Percentiles rank a stretch among this genome's conserved stretches.
These are phyloP conservation scores for Nakazawaea wickerhamii DNA, from an alignment of 805 yeast species.

Conservation along the genomic window DNA sequence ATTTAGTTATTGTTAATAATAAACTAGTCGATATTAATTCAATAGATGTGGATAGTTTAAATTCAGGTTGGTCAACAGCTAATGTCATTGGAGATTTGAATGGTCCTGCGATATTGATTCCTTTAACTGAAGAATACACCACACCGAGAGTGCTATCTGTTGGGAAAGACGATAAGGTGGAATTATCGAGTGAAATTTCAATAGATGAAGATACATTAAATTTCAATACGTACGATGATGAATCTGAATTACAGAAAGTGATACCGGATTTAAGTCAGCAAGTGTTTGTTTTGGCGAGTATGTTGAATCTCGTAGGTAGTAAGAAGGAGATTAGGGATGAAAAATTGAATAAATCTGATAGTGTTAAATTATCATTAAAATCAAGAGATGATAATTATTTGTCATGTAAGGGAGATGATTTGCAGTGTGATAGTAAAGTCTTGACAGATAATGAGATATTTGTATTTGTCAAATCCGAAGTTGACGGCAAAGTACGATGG, in stretches of 20 bases:
- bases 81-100: constrained; percentile 17
- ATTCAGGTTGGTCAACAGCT: constrained; percentile 27
- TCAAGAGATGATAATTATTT: constrained; percentile 20
- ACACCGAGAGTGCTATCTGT: constrained; percentile 16
- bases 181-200: constrained; percentile 15
- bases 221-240: constrained; percentile 14
- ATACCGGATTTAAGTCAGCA: constrained; percentile 24
- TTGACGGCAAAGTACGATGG: constrained; percentile 7
- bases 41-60: no score
- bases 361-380: constrained; percentile 20
- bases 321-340: neutral
- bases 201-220: constrained; percentile 16
- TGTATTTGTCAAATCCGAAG: constrained; percentile 13
- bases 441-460: constrained; percentile 25
- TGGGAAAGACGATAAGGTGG: constrained; percentile 13
- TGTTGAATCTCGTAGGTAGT: constrained; percentile 18
- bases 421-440: constrained; percentile 20
- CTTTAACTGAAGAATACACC: constrained; percentile 11
- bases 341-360: constrained; percentile 10
- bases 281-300: constrained; percentile 22
- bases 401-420: constrained; percentile 14
- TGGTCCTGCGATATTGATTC: constrained; percentile 22
- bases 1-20: constrained; percentile 22
- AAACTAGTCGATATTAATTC: constrained; percentile 12
- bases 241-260: constrained; percentile 11